phyloP scores from a whole-genome alignment of 495 filamentous ascomycete genomes.

The Penicillium antarcticum region DNA sequence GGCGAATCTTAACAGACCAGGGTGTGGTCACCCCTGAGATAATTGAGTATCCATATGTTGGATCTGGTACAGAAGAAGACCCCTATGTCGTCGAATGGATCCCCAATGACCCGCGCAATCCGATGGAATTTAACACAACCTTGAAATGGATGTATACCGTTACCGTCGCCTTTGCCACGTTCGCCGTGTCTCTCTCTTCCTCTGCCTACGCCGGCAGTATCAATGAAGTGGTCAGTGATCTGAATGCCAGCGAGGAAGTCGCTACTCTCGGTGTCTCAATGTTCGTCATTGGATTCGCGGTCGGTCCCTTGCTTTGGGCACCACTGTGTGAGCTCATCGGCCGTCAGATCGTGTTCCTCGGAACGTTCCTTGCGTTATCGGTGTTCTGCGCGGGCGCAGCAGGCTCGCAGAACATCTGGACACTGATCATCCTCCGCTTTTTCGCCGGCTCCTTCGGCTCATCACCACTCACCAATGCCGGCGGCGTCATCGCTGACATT shows the following conservation, averaged over 20 bases:
- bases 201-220: slow-evolving; percentile 67
- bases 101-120: slow-evolving; percentile 58
- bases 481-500: slow-evolving; percentile 69
- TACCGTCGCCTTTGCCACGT: slow-evolving; percentile 59
- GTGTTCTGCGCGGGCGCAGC: slow-evolving; percentile 61
- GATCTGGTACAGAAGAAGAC: slow-evolving; percentile 60
- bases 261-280: slow-evolving; percentile 53
- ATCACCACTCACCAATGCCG: slow-evolving; percentile 61
- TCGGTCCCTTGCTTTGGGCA: slow-evolving; percentile 31
- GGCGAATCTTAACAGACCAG: slow-evolving; percentile 27
- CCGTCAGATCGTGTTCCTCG: slow-evolving; percentile 60
- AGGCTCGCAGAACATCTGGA: slow-evolving; percentile 54
- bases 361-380: slow-evolving; percentile 54
- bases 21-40: slow-evolving; percentile 39
- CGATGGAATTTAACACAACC: slow-evolving; percentile 47
- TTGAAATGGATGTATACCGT: slow-evolving; percentile 63
- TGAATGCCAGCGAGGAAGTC: slow-evolving; percentile 43
- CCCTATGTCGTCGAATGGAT: slow-evolving; percentile 70
- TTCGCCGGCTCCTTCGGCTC: slow-evolving; percentile 68
- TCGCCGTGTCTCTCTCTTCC: slow-evolving; percentile 67
- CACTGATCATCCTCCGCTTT: slow-evolving; percentile 66
- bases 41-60: slow-evolving; percentile 51
- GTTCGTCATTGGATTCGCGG: slow-evolving; percentile 42
- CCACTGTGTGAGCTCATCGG: slow-evolving; percentile 63
- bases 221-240: slow-evolving; percentile 40